These are phyloP conservation scores for Salix brachista DNA, from an alignment of 345 rosid genomes.

Conservation along the genomic window DNA sequence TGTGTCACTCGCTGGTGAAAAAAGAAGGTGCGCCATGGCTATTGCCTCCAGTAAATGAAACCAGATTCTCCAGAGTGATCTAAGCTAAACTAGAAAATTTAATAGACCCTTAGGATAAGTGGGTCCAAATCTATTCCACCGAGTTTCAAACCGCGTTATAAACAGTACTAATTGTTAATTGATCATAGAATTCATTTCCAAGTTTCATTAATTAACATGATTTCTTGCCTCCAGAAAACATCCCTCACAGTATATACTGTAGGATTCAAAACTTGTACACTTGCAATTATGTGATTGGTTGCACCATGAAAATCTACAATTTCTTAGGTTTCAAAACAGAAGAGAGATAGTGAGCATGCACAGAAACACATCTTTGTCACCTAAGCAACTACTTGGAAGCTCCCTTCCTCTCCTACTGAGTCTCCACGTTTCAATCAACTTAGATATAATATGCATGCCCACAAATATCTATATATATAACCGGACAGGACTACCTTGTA, in stretches of 20 bases:
- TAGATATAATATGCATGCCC: background rate
- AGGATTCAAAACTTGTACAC: background rate
- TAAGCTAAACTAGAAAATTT: background rate
- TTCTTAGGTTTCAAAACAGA: background rate
- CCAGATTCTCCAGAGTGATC: constrained; percentile 7
- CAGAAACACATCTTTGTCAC: constrained; percentile 16
- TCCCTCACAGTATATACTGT: background rate
- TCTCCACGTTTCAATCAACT: background rate
- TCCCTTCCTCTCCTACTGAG: constrained; percentile 13
- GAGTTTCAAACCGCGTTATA: background rate
- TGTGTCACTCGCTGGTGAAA: background rate
- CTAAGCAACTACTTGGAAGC: constrained; percentile 43
- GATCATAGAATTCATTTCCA: background rate
- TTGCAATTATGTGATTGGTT: background rate
- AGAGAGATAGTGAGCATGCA: background rate
- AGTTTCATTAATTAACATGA: background rate
- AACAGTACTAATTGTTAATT: background rate
- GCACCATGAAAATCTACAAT: background rate
- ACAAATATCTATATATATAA: constrained; percentile 12
- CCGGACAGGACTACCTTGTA: background rate
- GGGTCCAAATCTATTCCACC: background rate
- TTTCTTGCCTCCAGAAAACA: background rate
- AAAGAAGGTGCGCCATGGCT: background rate
- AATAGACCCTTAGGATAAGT: background rate
- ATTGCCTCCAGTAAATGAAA: background rate